Evolutionary conservation across 306 rosid genomes (phyloP).

Genomic region (Glycyrrhiza uralensis): DNA sequence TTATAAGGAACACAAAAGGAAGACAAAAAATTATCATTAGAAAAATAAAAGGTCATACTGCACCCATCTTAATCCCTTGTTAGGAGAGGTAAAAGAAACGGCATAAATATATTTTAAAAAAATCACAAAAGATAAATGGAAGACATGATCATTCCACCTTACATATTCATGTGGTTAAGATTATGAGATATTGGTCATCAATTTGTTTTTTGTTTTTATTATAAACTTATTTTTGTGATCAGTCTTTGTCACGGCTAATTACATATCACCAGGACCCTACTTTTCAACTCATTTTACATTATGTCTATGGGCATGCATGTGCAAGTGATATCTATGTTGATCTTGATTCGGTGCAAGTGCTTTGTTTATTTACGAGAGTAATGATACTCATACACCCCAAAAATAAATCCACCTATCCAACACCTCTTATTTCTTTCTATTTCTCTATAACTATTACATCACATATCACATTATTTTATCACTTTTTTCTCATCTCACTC

Average conservation of each 20-base stretch:
- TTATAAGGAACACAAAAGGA: conserved; percentile 24
- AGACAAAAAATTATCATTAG: not conserved
- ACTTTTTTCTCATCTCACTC: too few relatives aligned
- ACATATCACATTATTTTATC: too few relatives aligned
- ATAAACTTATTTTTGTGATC: not conserved
- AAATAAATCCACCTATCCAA: too few relatives aligned
- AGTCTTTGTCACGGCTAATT: conserved; percentile 20
- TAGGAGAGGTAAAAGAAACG: conserved; percentile 5
- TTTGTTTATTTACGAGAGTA: too few relatives aligned
- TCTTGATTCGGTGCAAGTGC: conserved; percentile 16
- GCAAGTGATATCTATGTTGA: not conserved
- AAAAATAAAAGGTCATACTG: not conserved
- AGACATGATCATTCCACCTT: not conserved
- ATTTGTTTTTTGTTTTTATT: conserved; percentile 16
- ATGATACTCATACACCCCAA: too few relatives aligned
- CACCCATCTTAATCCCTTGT: conserved; percentile 38
- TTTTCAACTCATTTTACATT: conserved; percentile 6
- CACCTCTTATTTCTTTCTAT: too few relatives aligned
- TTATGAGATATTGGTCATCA: not conserved
- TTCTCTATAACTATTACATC: too few relatives aligned
- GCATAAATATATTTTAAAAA: not conserved
- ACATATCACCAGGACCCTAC: conserved; percentile 3
- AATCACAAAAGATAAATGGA: not conserved
- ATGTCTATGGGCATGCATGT: not conserved
- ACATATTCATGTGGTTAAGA: conserved; percentile 15